Evolutionary conservation across 306 rosid species (phyloP).

Genomic region (Cercis canadensis): DNA sequence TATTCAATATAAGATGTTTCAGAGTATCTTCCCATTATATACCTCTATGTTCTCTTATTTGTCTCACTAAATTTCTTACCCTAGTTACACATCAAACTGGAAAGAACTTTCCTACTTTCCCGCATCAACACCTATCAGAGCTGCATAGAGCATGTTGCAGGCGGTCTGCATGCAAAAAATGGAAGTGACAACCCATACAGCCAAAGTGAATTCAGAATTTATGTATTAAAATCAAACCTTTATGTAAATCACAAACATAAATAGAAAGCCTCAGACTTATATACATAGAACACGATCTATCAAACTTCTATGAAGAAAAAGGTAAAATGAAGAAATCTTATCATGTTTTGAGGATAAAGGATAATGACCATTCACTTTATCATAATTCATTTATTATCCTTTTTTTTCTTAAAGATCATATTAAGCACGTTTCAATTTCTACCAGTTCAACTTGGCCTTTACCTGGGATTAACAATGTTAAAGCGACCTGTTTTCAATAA

Average conservation of each 20-base stretch:
- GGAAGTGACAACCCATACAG: conserved; percentile 12
- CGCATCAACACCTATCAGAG: conserved; percentile 26
- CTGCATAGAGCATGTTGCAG: conserved; percentile 14
- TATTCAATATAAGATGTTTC: too few relatives aligned
- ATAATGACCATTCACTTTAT: neutral
- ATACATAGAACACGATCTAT: conserved; percentile 17
- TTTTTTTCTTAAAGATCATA: too few relatives aligned
- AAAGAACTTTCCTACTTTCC: neutral
- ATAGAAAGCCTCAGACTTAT: conserved; percentile 3
- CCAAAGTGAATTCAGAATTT: neutral
- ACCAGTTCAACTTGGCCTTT: conserved; percentile 14
- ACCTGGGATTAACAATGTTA: neutral
- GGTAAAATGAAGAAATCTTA: neutral
- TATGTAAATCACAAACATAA: neutral
- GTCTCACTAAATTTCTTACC: too few relatives aligned
- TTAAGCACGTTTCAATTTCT: neutral
- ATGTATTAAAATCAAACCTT: neutral
- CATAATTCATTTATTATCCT: too few relatives aligned
- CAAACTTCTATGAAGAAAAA: conserved; percentile 3
- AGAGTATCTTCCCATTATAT: too few relatives aligned
- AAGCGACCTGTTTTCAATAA: neutral
- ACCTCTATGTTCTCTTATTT: too few relatives aligned
- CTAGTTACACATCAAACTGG: too few relatives aligned
- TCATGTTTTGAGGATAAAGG: neutral
- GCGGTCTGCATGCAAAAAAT: conserved; percentile 14